These are phyloP conservation scores for Hymenoscyphus salicellus DNA, from an alignment of 2,329 filamentous ascomycete species.

Conservation along the genomic window DNA sequence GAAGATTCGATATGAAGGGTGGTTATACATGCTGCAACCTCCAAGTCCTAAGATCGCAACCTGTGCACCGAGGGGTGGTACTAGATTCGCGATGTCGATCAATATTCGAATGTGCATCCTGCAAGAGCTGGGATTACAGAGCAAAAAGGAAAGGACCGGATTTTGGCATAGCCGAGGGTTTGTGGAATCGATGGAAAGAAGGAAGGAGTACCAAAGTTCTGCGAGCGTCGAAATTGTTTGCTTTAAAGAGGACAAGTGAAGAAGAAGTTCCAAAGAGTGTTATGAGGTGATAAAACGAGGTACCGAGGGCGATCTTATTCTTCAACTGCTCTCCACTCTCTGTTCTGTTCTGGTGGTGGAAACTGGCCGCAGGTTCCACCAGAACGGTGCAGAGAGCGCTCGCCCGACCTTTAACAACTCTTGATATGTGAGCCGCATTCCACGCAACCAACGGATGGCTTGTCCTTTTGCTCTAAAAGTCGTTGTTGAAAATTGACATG, in stretches of 20 bases:
- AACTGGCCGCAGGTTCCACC: not conserved
- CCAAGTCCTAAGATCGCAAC: not conserved
- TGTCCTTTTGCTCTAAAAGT: not conserved
- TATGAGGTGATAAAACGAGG: not conserved
- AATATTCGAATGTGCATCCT: not conserved
- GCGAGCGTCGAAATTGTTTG: not conserved
- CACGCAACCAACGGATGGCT: not conserved
- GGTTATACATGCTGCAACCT: not conserved
- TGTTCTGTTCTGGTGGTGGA: not conserved
- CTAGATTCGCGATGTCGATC: not conserved
- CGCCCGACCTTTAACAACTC: not conserved
- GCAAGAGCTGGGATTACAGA: not conserved
- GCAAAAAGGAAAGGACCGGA: not conserved
- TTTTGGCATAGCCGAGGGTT: not conserved
- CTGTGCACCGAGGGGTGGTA: not conserved
- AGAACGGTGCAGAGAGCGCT: slow-evolving; percentile 1
- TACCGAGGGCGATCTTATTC: not conserved
- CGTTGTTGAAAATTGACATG: not conserved
- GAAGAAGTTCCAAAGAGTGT: not conserved
- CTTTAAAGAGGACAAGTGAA: not conserved
- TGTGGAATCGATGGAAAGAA: not conserved
- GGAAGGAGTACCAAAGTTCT: slow-evolving; percentile 1
- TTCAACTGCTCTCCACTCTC: not conserved
- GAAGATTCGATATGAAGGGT: not conserved
- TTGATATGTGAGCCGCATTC: not conserved